These are phyloP conservation scores for Stephania japonica DNA, from an alignment of 164 flowering plant species.

Conservation along the genomic window DNA sequence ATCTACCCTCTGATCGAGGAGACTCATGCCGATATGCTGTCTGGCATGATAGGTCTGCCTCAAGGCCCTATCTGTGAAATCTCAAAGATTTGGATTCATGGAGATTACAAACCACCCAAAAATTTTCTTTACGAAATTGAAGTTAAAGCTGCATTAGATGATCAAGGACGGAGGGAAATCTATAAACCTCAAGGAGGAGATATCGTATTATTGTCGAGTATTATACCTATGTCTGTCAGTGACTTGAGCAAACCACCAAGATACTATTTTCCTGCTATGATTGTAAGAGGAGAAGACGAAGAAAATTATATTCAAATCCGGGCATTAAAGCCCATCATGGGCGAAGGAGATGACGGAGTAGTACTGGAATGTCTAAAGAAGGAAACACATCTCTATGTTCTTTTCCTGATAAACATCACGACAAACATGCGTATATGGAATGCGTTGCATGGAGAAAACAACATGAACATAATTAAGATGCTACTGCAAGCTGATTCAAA, in stretches of 20 bases:
- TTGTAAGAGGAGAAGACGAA: conserved; percentile 1
- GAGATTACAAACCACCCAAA: neutral
- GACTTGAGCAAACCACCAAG: conserved; percentile 12
- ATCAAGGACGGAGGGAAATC: neutral
- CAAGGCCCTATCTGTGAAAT: conserved; percentile 20
- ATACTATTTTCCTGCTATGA: conserved; percentile 17
- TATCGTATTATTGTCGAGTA: conserved; percentile 19
- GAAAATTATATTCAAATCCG: neutral
- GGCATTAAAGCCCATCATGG: conserved; percentile 24
- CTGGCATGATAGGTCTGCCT: conserved; percentile 21
- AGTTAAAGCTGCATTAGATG: neutral
- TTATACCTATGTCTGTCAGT: conserved; percentile 10
- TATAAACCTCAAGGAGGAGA: conserved; percentile 17
- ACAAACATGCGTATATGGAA: conserved; percentile 44
- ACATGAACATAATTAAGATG: conserved; percentile 22
- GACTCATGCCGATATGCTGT: conserved; percentile 33
- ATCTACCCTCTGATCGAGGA: conserved; percentile 36
- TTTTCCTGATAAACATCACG: conserved; percentile 31
- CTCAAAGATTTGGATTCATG: neutral
- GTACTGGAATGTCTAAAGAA: neutral
- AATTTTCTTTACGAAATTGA: conserved; percentile 6
- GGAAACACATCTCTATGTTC: conserved; percentile 21
- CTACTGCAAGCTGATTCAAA: conserved; percentile 20
- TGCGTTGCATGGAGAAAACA: conserved; percentile 22
- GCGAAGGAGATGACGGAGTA: neutral